Evolutionary conservation across 768 basidiomycete genomes (phyloP).

Genomic region (Leccinum disarticulatum): DNA sequence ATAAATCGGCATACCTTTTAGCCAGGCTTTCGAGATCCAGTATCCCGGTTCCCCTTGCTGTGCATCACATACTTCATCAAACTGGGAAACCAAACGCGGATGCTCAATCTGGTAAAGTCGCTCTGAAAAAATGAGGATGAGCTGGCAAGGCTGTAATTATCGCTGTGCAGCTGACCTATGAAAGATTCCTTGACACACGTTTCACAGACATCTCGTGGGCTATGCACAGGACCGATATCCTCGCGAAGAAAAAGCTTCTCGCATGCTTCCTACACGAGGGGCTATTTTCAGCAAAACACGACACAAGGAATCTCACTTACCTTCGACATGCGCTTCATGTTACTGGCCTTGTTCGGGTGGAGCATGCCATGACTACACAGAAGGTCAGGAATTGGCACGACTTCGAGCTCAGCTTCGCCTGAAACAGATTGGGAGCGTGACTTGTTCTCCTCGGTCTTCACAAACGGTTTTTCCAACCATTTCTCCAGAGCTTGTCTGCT

Average conservation of each 20-base stretch:
- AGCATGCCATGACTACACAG: constrained; percentile 62
- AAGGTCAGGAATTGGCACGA: constrained; percentile 43
- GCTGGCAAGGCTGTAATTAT: background rate
- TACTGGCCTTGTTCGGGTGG: constrained; percentile 54
- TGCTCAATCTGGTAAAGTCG: constrained; percentile 69
- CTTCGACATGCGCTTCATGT: constrained; percentile 68
- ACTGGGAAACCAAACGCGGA: constrained; percentile 54
- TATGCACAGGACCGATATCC: constrained; percentile 49
- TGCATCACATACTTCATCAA: constrained; percentile 52
- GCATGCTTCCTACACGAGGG: constrained; percentile 22
- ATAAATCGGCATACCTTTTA: constrained; percentile 52
- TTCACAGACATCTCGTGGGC: constrained; percentile 55
- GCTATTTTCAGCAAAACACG: background rate
- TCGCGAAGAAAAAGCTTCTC: constrained; percentile 36
- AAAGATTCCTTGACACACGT: constrained; percentile 59
- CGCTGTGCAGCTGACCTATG: constrained; percentile 42
- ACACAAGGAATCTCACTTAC: constrained; percentile 35
- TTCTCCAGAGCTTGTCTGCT: constrained; percentile 58
- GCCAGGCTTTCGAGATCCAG: constrained; percentile 81
- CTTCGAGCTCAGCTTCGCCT: constrained; percentile 22
- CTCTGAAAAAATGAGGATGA: constrained; percentile 41
- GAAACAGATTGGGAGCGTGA: constrained; percentile 17
- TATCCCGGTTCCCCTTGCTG: constrained; percentile 46
- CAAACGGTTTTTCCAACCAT: constrained; percentile 51
- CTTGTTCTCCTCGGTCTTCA: constrained; percentile 22